phyloP scores from a whole-genome alignment of 768 basidiomycete species.

The Holtermanniella nyarrowii region DNA sequence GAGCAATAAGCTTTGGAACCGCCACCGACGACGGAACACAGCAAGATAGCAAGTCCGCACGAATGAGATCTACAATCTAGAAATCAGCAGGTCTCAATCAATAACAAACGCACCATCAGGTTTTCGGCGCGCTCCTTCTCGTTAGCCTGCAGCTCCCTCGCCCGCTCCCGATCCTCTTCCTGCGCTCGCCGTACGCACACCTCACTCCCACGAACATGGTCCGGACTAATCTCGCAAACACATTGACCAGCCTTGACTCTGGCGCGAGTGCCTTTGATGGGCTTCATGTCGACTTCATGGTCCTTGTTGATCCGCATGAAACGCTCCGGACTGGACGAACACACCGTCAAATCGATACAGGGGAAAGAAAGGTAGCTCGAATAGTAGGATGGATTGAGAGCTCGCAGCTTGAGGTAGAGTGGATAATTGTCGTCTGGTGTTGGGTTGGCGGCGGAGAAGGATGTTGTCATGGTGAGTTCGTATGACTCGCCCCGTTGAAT shows the following conservation, averaged over 20 bases:
- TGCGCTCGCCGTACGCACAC: constrained; percentile 34
- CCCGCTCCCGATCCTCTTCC: constrained; percentile 20
- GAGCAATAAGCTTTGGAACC: constrained; percentile 71
- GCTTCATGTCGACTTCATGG: constrained; percentile 71
- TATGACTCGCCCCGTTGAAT: constrained; percentile 81
- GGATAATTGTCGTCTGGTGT: background rate
- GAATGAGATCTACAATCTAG: constrained; percentile 81
- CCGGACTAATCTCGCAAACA: constrained; percentile 47
- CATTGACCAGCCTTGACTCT: constrained; percentile 33
- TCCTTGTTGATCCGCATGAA: constrained; percentile 70
- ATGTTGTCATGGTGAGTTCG: constrained; percentile 73
- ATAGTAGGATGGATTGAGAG: constrained; percentile 77
- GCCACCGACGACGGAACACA: constrained; percentile 64
- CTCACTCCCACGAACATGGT: constrained; percentile 48
- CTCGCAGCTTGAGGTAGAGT: constrained; percentile 40
- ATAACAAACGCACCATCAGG: constrained; percentile 53
- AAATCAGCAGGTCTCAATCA: background rate
- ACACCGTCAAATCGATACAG: constrained; percentile 40
- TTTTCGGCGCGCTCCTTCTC: constrained; percentile 92
- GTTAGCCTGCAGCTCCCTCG: constrained; percentile 37
- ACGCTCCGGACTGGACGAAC: constrained; percentile 71
- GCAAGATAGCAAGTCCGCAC: constrained; percentile 77
- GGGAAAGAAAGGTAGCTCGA: constrained; percentile 54
- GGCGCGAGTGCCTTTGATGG: constrained; percentile 85
- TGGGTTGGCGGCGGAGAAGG: constrained; percentile 32